A percentile compares a stretch with the other conserved stretches of the same genome.
Evolutionary conservation across 108 stramenopile species (phyloP).

Genomic region (Thalassiosira profunda): DNA sequence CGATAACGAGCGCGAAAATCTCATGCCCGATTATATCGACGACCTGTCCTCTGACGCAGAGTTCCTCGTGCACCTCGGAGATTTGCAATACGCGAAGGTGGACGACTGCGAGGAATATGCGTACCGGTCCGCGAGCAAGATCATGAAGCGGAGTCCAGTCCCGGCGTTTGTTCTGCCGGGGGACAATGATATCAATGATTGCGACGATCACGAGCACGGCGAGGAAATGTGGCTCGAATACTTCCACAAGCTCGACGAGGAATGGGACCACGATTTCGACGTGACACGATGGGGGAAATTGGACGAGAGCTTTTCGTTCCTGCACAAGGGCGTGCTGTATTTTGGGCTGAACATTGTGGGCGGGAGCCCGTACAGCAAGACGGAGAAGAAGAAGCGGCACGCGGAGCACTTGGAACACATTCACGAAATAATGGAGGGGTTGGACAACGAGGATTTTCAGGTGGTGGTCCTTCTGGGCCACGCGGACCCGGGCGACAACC

Average conservation of each 20-base stretch:
- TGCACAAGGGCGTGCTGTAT: constrained; percentile 64
- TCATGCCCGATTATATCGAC: constrained; percentile 47
- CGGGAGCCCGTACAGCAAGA: constrained; percentile 31
- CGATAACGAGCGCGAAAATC: constrained; percentile 38
- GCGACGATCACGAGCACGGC: constrained; percentile 43
- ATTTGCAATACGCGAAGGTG: constrained; percentile 58
- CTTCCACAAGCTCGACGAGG: constrained; percentile 53
- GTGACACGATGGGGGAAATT: constrained; percentile 45
- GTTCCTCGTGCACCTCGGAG: constrained; percentile 78
- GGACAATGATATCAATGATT: constrained; percentile 80
- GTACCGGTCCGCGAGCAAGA: constrained; percentile 32
- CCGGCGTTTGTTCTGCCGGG: constrained; percentile 77
- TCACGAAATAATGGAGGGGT: constrained; percentile 10
- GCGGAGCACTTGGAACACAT: constrained; percentile 23
- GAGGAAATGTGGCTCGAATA: constrained; percentile 57
- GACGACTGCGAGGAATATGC: constrained; percentile 55
- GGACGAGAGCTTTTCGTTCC: constrained; percentile 62
- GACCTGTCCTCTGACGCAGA: constrained; percentile 56
- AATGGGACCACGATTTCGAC: constrained; percentile 28
- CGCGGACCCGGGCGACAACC: constrained; percentile 16
- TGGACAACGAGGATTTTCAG: constrained; percentile 5
- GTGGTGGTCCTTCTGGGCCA: constrained; percentile 30
- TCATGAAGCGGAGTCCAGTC: constrained; percentile 41
- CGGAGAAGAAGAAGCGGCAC: constrained; percentile 50
- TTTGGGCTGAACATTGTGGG: constrained; percentile 73